Evolutionary conservation across 2,329 filamentous ascomycete species (phyloP).

Genomic region (Paraphoma chrysanthemicola): DNA sequence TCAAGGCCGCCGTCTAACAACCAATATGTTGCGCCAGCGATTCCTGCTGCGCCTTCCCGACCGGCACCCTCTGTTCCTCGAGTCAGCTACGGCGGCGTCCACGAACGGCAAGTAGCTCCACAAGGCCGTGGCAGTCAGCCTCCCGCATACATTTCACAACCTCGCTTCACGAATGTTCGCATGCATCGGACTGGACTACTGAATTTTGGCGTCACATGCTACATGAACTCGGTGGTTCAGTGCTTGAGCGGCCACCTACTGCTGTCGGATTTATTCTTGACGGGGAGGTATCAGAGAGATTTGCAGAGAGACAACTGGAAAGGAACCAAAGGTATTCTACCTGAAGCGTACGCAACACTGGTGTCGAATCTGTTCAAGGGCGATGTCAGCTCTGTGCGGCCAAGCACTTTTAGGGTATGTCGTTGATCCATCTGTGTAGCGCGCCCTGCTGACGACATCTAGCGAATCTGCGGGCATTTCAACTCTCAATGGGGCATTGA

Average conservation of each 20-base stretch:
- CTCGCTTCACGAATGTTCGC: slow-evolving; percentile 52
- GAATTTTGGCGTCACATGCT: slow-evolving; percentile 86
- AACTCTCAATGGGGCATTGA: slow-evolving; percentile 74
- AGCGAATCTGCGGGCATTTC: slow-evolving; percentile 68
- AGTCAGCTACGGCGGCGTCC: slow-evolving; percentile 81
- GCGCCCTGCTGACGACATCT: slow-evolving; percentile 19
- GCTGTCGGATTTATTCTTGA: slow-evolving; percentile 69
- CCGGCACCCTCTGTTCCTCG: slow-evolving; percentile 63
- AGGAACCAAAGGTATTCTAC: slow-evolving; percentile 69
- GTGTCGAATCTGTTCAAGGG: slow-evolving; percentile 69
- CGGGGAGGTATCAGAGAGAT: slow-evolving; percentile 65
- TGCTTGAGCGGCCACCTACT: slow-evolving; percentile 75
- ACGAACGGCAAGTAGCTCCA: slow-evolving; percentile 59
- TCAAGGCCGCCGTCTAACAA: slow-evolving; percentile 45
- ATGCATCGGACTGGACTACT: slow-evolving; percentile 75
- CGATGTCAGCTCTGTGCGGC: slow-evolving; percentile 56
- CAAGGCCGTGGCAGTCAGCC: slow-evolving; percentile 46
- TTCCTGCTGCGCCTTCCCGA: slow-evolving; percentile 68
- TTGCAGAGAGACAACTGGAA: slow-evolving; percentile 69
- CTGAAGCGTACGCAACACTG: slow-evolving; percentile 67
- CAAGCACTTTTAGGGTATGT: slow-evolving; percentile 54
- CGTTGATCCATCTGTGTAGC: neutral
- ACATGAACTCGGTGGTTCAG: slow-evolving; percentile 91
- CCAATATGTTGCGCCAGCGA: slow-evolving; percentile 58
- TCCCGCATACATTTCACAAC: slow-evolving; percentile 54